phyloP scores from a whole-genome alignment of 2,329 filamentous ascomycete genomes.

The Dothistroma pini region DNA sequence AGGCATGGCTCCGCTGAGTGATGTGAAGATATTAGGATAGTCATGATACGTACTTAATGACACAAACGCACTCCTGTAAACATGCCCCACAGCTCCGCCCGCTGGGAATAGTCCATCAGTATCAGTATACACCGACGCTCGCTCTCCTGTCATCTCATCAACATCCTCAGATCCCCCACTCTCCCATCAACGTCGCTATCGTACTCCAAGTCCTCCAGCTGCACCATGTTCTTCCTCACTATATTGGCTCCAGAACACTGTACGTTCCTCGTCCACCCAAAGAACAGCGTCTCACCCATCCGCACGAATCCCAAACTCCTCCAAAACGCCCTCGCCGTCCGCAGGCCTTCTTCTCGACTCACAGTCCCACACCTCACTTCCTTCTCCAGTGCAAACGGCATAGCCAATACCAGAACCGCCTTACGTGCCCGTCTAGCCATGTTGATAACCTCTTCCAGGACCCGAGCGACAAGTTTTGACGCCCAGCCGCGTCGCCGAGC shows the following conservation, averaged over 20 bases:
- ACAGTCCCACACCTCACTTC: not conserved
- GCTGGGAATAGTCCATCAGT: not conserved
- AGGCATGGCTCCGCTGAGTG: not conserved
- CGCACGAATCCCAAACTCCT: not conserved
- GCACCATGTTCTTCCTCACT: not conserved
- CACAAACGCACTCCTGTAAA: not conserved
- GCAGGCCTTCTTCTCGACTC: not conserved
- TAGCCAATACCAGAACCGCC: not conserved
- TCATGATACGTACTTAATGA: not conserved
- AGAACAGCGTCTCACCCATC: not conserved
- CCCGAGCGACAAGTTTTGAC: not conserved
- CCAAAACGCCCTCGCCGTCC: not conserved
- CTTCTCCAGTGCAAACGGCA: not conserved
- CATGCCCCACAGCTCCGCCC: not conserved
- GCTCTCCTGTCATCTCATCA: not conserved
- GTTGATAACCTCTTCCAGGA: not conserved
- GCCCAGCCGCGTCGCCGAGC: not conserved
- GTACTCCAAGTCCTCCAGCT: not conserved
- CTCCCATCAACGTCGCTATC: not conserved
- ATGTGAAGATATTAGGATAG: not conserved
- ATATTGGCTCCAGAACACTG: not conserved
- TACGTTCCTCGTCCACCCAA: not conserved
- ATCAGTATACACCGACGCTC: not conserved
- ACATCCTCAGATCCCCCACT: not conserved
- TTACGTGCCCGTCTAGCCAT: not conserved